phyloP scores from a whole-genome alignment of 495 filamentous ascomycete genomes.

The Aspergillus conjunctus region DNA sequence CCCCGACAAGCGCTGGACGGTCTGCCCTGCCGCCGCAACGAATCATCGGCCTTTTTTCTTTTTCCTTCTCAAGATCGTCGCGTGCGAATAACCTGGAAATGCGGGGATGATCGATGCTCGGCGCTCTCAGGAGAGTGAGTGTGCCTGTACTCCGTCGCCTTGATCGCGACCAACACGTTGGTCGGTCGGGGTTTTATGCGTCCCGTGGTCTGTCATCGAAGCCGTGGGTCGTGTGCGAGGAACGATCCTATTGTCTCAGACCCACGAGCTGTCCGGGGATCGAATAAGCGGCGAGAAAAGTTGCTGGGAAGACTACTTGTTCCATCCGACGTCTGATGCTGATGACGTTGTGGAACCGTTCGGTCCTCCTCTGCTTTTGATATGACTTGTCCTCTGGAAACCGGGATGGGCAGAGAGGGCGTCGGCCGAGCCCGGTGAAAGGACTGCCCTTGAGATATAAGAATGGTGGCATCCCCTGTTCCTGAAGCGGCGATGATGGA shows the following conservation, averaged over 20 bases:
- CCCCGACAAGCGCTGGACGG: slow-evolving; percentile 17
- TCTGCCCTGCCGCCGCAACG: too few relatives aligned
- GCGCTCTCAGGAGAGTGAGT: too few relatives aligned
- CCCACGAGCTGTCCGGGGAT: neutral
- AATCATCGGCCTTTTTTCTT: too few relatives aligned
- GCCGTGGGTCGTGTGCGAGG: neutral
- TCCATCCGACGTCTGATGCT: neutral
- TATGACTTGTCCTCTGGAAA: neutral
- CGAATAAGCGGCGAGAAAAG: neutral
- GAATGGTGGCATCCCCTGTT: neutral
- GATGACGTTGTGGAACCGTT: slow-evolving; percentile 18
- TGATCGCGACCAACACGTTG: neutral
- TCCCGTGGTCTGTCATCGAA: neutral
- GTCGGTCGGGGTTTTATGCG: neutral
- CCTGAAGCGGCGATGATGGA: neutral
- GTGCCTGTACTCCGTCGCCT: too few relatives aligned
- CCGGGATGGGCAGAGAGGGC: too few relatives aligned
- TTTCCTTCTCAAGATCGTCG: too few relatives aligned
- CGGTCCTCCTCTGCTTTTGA: neutral
- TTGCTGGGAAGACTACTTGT: slow-evolving; percentile 4
- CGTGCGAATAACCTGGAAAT: too few relatives aligned
- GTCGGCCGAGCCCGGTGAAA: neutral
- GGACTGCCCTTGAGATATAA: neutral
- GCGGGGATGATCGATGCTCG: too few relatives aligned
- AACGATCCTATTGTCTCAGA: neutral